Evolutionary conservation across 352 stramenopile species (phyloP).

Genomic region (Globisporangium emineosum): DNA sequence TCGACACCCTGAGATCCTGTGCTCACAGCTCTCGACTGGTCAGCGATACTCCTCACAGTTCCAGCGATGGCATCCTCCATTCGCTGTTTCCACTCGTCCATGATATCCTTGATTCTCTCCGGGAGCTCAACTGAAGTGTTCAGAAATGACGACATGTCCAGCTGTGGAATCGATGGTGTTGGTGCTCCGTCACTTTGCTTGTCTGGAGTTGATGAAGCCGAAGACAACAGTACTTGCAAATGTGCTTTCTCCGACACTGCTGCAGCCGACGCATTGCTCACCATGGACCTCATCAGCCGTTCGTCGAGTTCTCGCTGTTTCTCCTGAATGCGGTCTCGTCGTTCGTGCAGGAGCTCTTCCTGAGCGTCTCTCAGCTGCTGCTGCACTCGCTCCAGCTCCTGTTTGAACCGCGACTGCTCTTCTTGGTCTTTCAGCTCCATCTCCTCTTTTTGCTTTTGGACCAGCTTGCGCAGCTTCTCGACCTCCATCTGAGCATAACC

Average conservation of each 20-base stretch:
- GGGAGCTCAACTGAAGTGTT: conserved; percentile 56
- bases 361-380: conserved; percentile 49
- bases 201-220: neutral
- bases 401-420: conserved; percentile 24
- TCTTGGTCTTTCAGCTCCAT: conserved; percentile 34
- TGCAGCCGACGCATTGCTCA: neutral
- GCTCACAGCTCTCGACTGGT: conserved; percentile 15
- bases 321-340: conserved; percentile 50
- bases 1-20: neutral
- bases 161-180: neutral
- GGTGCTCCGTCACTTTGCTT: neutral
- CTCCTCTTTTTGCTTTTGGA: conserved; percentile 45
- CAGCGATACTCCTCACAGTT: conserved; percentile 18
- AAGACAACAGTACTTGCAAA: neutral
- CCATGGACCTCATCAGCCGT: conserved; percentile 29
- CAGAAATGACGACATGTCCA: conserved; percentile 50
- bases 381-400: conserved; percentile 32
- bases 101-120: conserved; percentile 52
- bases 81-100: conserved; percentile 57
- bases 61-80: conserved; percentile 44
- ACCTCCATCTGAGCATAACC: conserved; percentile 37
- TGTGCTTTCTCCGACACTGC: neutral
- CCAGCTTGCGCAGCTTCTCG: conserved; percentile 57
- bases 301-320: conserved; percentile 55
- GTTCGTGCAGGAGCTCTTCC: conserved; percentile 51